Base-by-base conservation (phyloP, 192 early-diverging fungal genomes). In the Polychytrium aggregatum region DNA sequence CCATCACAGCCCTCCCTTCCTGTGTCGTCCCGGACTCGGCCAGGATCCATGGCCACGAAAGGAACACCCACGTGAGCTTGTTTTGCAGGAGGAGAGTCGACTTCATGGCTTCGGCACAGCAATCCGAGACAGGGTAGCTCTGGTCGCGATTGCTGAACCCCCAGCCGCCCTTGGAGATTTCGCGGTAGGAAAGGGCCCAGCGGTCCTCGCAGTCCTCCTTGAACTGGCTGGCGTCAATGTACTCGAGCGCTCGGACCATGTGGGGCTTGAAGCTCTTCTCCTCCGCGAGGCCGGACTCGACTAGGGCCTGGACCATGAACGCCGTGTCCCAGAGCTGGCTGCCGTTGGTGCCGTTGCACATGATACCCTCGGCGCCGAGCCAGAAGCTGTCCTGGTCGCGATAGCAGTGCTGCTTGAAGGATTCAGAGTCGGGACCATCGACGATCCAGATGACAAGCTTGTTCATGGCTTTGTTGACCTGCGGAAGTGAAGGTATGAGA, bases 281-380 rank as follows among this genome's bases (percentile, higher is more conserved):
- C 3, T 82, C 55, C 0, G 82, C 90, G 28, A 96, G 64, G 17
- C 55, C 62, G 5, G 82, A 63, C 41, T 96, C 95, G 3, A 86
- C 68, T 1, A 75, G 60, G 0, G 92, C 95, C 56, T 95, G 92
- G 28, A 81, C 81, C 29, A 78, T 64, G 65, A 96, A 87, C 0
- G 88, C 78, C 1, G 88, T 83, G 62, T 98, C 95, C 95, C 95
- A 98, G 30, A 97, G 64, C 62, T 98, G 95, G 46, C 83, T 86
- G 10, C 95, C 95, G 50, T 98, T 96, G 14, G 95, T 98, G 9
- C 92, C 92, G 56, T 87, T 88, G 67, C 87, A 86, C 64, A 88
- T 85, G 83, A 98, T 79, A 1, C 95, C 95, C 51, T 85, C 82
- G 21, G 63, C 48, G 41, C 82, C 75, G 80, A 97, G 82, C 91